Evolutionary conservation across 2,329 filamentous ascomycete genomes (phyloP).

Genomic region (Xylariaceae sp.): DNA sequence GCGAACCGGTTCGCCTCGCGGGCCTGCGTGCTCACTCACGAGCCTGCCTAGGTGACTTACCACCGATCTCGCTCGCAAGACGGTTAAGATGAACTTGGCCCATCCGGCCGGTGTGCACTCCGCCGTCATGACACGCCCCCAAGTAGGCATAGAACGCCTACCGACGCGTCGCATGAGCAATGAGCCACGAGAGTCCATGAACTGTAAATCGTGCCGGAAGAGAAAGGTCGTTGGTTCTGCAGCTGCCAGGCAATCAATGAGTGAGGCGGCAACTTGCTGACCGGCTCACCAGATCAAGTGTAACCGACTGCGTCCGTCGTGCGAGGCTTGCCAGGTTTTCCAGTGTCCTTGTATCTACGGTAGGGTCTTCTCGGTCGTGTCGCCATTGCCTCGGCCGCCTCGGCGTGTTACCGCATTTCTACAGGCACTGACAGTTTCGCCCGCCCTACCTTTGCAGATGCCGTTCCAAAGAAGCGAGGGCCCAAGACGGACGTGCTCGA

Average conservation of each 20-base stretch:
- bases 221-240: slow-evolving; percentile 61
- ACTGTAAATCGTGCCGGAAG: slow-evolving; percentile 91
- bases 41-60: slow-evolving; percentile 5
- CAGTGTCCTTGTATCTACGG: slow-evolving; percentile 85
- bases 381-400: too few relatives aligned
- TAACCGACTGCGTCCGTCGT: slow-evolving; percentile 76
- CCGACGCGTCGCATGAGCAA: slow-evolving; percentile 64
- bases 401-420: too few relatives aligned
- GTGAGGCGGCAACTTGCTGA: slow-evolving; percentile 20
- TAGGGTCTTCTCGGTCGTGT: slow-evolving; percentile 41
- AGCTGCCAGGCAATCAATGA: background rate
- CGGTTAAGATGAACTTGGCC: slow-evolving; percentile 37
- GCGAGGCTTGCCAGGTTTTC: slow-evolving; percentile 85
- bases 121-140: slow-evolving; percentile 62
- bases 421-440: slow-evolving; percentile 10
- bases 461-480: slow-evolving; percentile 81
- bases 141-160: slow-evolving; percentile 75
- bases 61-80: slow-evolving; percentile 37
- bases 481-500: slow-evolving; percentile 88
- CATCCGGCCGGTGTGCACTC: slow-evolving; percentile 41
- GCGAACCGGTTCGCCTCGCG: background rate
- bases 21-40: background rate
- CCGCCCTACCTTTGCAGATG: slow-evolving; percentile 51
- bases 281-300: slow-evolving; percentile 69
- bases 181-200: slow-evolving; percentile 80